These are phyloP conservation scores for Marchantia paleacea DNA, from an alignment of 225 moss, liverwort and hornwort species.

Conservation along the genomic window DNA sequence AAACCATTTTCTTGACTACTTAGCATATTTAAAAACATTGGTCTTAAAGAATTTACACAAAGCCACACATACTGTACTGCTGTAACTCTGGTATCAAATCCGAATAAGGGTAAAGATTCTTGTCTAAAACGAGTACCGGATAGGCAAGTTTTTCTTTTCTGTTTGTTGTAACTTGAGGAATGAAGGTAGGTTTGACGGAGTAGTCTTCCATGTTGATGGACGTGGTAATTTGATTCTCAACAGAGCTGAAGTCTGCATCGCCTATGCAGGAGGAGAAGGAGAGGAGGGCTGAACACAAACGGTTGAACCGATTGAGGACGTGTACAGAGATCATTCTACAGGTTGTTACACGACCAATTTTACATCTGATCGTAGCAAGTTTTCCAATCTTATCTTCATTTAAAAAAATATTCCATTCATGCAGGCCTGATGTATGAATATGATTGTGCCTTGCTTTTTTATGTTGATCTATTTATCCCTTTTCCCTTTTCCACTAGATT, in stretches of 20 bases:
- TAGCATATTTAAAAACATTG: not conserved
- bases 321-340: constrained; percentile 44
- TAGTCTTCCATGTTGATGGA: constrained; percentile 16
- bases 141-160: too few species aligned
- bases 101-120: too few species aligned
- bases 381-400: not conserved
- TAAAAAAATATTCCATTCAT: not conserved
- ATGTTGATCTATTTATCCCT: too few species aligned
- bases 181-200: too few species aligned
- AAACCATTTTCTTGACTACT: not conserved
- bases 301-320: constrained; percentile 23
- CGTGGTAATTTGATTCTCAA: constrained; percentile 13
- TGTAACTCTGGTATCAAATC: too few species aligned
- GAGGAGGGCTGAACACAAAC: constrained; percentile 34
- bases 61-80: too few species aligned
- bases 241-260: constrained; percentile 14
- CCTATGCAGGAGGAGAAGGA: constrained; percentile 37
- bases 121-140: too few species aligned
- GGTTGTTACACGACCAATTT: constrained; percentile 8
- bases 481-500: too few species aligned
- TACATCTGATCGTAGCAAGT: not conserved
- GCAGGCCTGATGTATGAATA: not conserved
- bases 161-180: too few species aligned
- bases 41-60: not conserved
- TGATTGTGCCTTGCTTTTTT: too few species aligned